These are phyloP conservation scores for Pelargonium australe DNA, from an alignment of 441 rosid species.

Conservation along the genomic window DNA sequence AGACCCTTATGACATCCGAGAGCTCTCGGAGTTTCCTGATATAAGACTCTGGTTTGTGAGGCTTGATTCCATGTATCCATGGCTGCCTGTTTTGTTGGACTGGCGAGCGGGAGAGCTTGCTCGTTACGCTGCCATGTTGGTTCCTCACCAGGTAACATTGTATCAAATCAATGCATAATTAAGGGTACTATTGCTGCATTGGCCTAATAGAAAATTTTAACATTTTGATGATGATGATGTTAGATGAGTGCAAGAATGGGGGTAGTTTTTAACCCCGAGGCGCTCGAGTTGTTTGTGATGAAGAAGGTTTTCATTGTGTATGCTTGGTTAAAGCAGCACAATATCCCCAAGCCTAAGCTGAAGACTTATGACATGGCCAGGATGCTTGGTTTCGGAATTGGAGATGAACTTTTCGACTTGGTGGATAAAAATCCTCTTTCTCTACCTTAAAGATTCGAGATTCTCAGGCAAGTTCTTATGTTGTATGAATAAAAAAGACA, in stretches of 20 bases:
- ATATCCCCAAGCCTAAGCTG: constrained; percentile 54
- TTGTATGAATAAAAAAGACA: too few species aligned
- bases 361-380: constrained; percentile 80
- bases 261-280: constrained; percentile 84
- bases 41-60: constrained; percentile 85
- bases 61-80: constrained; percentile 71
- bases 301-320: constrained; percentile 61
- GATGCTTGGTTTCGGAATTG: constrained; percentile 83
- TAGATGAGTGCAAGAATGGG: constrained; percentile 85
- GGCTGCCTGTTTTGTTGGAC: constrained; percentile 76
- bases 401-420: constrained; percentile 63
- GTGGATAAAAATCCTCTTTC: constrained; percentile 33
- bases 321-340: constrained; percentile 56
- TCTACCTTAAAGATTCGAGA: background rate
- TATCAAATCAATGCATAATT: background rate
- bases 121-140: constrained; percentile 69
- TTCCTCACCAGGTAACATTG: constrained; percentile 68
- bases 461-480: too few species aligned
- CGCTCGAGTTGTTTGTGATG: constrained; percentile 70
- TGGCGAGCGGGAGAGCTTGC: constrained; percentile 90
- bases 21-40: constrained; percentile 75
- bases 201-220: background rate
- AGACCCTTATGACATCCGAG: constrained; percentile 60
- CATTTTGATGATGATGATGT: background rate
- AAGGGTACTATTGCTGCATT: background rate